Conservation (phyloP, 2,329 filamentous ascomycete species). For the Arthrobotrys musiformis region DNA sequence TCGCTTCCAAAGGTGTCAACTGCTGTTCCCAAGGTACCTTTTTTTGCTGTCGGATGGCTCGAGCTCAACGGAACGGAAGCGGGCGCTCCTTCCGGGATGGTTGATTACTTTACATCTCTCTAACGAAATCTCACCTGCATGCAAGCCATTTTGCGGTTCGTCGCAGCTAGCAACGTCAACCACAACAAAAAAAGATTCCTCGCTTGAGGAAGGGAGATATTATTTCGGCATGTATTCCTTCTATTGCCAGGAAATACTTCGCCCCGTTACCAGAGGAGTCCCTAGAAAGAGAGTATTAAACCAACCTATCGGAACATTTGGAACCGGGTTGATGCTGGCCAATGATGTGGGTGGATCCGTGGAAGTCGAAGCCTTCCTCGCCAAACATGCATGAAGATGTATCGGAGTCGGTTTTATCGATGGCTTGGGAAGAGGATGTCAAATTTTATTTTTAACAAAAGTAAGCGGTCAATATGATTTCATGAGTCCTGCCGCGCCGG, state of each 20-base stretch:
- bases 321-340: background rate
- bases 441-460: slow-evolving; percentile 26
- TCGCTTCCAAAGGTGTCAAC: background rate
- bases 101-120: slow-evolving; percentile 38
- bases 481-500: background rate
- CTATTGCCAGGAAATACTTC: slow-evolving; percentile 9
- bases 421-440: background rate
- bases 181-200: background rate
- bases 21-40: background rate
- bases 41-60: slow-evolving; percentile 18
- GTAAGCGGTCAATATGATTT: background rate
- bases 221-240: background rate
- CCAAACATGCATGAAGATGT: slow-evolving; percentile 14
- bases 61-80: slow-evolving; percentile 29
- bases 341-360: background rate
- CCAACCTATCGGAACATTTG: slow-evolving; percentile 25
- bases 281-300: slow-evolving; percentile 13
- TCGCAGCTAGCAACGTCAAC: background rate
- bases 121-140: slow-evolving; percentile 36
- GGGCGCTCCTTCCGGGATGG: slow-evolving; percentile 22
- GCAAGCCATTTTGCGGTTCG: background rate
- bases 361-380: background rate
- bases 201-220: slow-evolving; percentile 5
- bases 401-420: background rate
- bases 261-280: slow-evolving; percentile 2